Evolutionary conservation across 1,139 yeast species (phyloP).

Genomic region (Yamadazyma spencermartinsiae): DNA sequence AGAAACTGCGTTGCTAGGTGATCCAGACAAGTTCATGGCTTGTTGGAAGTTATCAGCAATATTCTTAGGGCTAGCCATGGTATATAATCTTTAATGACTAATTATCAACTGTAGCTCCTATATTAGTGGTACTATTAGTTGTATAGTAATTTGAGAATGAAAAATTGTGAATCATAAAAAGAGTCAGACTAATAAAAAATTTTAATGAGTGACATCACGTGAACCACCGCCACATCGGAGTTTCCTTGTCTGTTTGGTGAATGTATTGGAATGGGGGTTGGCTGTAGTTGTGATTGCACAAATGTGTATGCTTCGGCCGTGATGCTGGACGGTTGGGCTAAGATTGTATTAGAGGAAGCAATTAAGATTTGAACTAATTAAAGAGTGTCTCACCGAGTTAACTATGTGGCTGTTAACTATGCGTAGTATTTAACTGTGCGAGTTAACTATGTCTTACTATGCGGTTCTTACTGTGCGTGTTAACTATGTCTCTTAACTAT

Average conservation of each 20-base stretch:
- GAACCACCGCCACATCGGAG: constrained; percentile 7
- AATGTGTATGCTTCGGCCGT: too few relatives aligned
- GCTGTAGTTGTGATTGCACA: too few relatives aligned
- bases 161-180: background rate
- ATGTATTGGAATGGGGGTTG: too few relatives aligned
- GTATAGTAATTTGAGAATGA: background rate
- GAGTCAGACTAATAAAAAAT: constrained; percentile 4
- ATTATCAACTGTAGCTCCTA: too few relatives aligned
- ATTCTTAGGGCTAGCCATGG: constrained; percentile 70
- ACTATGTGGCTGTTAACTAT: background rate
- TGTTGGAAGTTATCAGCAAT: constrained; percentile 61
- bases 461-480: too few relatives aligned
- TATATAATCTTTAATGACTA: background rate
- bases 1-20: constrained; percentile 69
- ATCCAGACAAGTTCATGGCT: constrained; percentile 50
- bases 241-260: background rate
- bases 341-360: too few relatives aligned
- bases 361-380: too few relatives aligned
- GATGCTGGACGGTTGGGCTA: too few relatives aligned
- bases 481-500: too few relatives aligned
- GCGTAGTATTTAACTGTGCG: background rate
- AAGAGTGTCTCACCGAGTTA: too few relatives aligned
- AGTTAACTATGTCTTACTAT: too few relatives aligned
- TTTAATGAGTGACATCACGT: background rate
- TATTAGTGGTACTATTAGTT: too few relatives aligned